Conservation (phyloP, 148 eudicot genomes). For the Cornus controversa region DNA sequence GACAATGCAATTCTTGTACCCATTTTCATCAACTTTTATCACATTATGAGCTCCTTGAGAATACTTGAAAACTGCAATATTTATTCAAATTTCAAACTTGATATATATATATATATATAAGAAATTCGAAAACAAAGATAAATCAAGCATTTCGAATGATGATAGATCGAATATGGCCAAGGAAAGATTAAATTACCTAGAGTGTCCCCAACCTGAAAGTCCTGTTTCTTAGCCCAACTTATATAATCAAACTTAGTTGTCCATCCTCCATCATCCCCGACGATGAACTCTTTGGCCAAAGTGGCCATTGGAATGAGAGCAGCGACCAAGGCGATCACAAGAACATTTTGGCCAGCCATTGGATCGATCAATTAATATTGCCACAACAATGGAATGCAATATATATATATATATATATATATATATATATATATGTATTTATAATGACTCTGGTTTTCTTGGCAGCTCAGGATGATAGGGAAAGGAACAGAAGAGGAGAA, state of each 20-base stretch:
- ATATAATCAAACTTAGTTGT: neutral
- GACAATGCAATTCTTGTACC: constrained; percentile 2
- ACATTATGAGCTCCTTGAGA: neutral
- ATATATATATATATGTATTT: too few relatives aligned
- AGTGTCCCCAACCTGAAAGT: neutral
- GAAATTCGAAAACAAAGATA: too few relatives aligned
- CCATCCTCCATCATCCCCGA: neutral
- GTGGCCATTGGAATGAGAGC: neutral
- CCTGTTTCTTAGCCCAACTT: neutral
- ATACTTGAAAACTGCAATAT: constrained; percentile 15
- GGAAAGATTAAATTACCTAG: neutral
- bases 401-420: too few relatives aligned
- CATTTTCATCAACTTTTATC: constrained; percentile 7
- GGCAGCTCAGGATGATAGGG: neutral
- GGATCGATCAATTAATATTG: too few relatives aligned
- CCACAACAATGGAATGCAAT: too few relatives aligned
- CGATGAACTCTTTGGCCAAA: neutral
- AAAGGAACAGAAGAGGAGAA: too few relatives aligned
- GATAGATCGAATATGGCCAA: too few relatives aligned
- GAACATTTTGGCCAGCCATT: neutral
- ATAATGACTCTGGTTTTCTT: too few relatives aligned
- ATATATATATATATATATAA: too few relatives aligned
- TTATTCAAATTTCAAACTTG: too few relatives aligned
- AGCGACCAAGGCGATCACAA: neutral
- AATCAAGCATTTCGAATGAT: neutral